Percentiles rank a stretch among this genome's conserved stretches.
These are phyloP conservation scores for Cardamine chenopodiifolia DNA, from an alignment of 345 rosid species.

Conservation along the genomic window DNA sequence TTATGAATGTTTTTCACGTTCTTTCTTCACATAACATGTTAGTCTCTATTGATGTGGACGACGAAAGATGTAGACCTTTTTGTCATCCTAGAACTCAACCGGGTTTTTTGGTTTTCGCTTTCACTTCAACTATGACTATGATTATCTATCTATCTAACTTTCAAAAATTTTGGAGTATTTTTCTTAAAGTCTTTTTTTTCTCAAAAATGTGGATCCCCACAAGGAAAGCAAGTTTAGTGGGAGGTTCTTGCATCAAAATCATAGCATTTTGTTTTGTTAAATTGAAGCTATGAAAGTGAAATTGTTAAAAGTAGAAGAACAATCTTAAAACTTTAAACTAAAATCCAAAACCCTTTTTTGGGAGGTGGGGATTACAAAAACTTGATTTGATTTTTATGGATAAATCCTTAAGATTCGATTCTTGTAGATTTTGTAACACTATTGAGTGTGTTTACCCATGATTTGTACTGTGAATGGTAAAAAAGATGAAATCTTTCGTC, in stretches of 20 bases:
- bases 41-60: slow-evolving; percentile 34
- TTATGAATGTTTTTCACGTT: slow-evolving; percentile 24
- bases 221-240: slow-evolving; percentile 30
- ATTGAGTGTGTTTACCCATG: slow-evolving; percentile 33
- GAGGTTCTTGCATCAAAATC: slow-evolving; percentile 46
- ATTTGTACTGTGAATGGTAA: slow-evolving; percentile 40
- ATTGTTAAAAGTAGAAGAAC: slow-evolving; percentile 19
- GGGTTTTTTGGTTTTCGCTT: slow-evolving; percentile 16
- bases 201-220: slow-evolving; percentile 41
- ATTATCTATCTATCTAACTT: slow-evolving; percentile 26
- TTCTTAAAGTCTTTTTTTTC: slow-evolving; percentile 14
- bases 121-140: slow-evolving; percentile 30
- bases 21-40: slow-evolving; percentile 38
- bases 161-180: not conserved
- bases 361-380: slow-evolving; percentile 15
- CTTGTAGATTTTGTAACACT: slow-evolving; percentile 26
- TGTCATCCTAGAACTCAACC: slow-evolving; percentile 33
- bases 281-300: slow-evolving; percentile 24
- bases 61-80: slow-evolving; percentile 34
- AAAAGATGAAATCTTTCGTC: slow-evolving; percentile 23
- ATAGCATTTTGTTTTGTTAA: slow-evolving; percentile 27
- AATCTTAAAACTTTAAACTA: slow-evolving; percentile 24
- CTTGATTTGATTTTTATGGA: slow-evolving; percentile 20
- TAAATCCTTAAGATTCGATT: slow-evolving; percentile 29
- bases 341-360: slow-evolving; percentile 15